These are phyloP conservation scores for Dactylellina sp. DNA, from an alignment of 2,329 filamentous ascomycete genomes.

Conservation along the genomic window DNA sequence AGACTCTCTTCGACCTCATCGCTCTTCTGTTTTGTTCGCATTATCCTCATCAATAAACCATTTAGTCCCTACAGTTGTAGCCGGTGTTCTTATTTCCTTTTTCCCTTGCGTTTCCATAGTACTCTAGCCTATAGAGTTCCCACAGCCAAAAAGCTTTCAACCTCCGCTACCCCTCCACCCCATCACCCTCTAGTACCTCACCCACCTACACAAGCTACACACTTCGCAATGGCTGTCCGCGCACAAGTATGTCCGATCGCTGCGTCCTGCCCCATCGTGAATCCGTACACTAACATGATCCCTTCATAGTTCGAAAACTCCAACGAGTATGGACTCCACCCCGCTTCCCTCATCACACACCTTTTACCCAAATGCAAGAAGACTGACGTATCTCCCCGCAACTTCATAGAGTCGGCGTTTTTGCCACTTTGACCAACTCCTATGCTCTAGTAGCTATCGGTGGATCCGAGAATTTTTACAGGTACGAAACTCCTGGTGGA, in stretches of 20 bases:
- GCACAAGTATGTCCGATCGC: conserved; percentile 54
- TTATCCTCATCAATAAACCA: conserved; percentile 9
- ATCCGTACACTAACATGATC: conserved; percentile 18
- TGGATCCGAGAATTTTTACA: conserved; percentile 99
- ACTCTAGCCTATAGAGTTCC: conserved; percentile 1
- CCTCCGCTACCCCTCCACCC: conserved; percentile 26
- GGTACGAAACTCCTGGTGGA: conserved; percentile 66
- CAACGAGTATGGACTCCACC: conserved; percentile 76
- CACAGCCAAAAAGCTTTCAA: conserved; percentile 7
- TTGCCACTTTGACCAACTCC: conserved; percentile 94
- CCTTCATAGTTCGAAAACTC: conserved; percentile 80
- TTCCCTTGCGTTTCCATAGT: background rate
- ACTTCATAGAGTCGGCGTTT: conserved; percentile 86
- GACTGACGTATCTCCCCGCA: conserved; percentile 57
- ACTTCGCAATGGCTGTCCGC: conserved; percentile 57
- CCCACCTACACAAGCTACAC: conserved; percentile 17
- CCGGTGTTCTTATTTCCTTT: conserved; percentile 9
- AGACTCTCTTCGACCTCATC: conserved; percentile 32
- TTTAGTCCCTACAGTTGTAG: background rate
- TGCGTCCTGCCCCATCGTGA: background rate
- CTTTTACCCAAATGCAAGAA: conserved; percentile 8
- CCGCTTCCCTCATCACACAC: conserved; percentile 2
- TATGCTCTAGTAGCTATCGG: conserved; percentile 95
- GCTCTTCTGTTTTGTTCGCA: background rate
- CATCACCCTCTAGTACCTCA: conserved; percentile 7